Percentiles rank a stretch among this genome's conserved stretches.
Evolutionary conservation across 2,329 filamentous ascomycete species (phyloP).

Genomic region (Fusarium continuum): DNA sequence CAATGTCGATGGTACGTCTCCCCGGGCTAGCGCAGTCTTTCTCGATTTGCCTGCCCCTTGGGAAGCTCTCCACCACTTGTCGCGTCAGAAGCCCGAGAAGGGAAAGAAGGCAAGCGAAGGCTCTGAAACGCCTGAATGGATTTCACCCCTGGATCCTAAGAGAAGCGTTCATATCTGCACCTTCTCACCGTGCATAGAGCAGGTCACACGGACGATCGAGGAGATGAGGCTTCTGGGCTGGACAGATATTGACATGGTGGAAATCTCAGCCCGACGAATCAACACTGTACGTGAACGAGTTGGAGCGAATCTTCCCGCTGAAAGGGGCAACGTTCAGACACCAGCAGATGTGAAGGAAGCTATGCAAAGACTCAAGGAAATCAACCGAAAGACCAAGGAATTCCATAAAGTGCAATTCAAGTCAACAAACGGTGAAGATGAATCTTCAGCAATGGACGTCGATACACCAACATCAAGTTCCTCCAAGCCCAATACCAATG

Average conservation of each 20-base stretch:
- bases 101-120: slow-evolving; percentile 37
- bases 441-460: slow-evolving; percentile 54
- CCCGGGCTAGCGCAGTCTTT: slow-evolving; percentile 76
- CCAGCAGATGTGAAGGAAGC: slow-evolving; percentile 83
- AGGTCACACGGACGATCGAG: slow-evolving; percentile 87
- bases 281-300: slow-evolving; percentile 85
- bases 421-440: slow-evolving; percentile 27
- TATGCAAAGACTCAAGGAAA: slow-evolving; percentile 73
- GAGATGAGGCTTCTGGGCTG: slow-evolving; percentile 83
- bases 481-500: slow-evolving; percentile 41
- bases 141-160: slow-evolving; percentile 75
- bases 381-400: slow-evolving; percentile 74
- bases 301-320: slow-evolving; percentile 70
- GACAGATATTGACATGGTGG: slow-evolving; percentile 93
- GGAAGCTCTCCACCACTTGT: slow-evolving; percentile 80
- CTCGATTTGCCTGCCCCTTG: slow-evolving; percentile 84
- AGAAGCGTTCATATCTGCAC: slow-evolving; percentile 84
- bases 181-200: slow-evolving; percentile 97
- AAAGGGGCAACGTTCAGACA: slow-evolving; percentile 75
- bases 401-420: slow-evolving; percentile 61
- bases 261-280: slow-evolving; percentile 80
- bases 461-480: slow-evolving; percentile 45
- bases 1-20: slow-evolving; percentile 66
- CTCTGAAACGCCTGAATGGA: slow-evolving; percentile 49
- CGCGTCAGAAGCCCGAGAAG: slow-evolving; percentile 55